Base-by-base conservation (phyloP, 441 rosid genomes). In the Rhodomyrtus psidioides region DNA sequence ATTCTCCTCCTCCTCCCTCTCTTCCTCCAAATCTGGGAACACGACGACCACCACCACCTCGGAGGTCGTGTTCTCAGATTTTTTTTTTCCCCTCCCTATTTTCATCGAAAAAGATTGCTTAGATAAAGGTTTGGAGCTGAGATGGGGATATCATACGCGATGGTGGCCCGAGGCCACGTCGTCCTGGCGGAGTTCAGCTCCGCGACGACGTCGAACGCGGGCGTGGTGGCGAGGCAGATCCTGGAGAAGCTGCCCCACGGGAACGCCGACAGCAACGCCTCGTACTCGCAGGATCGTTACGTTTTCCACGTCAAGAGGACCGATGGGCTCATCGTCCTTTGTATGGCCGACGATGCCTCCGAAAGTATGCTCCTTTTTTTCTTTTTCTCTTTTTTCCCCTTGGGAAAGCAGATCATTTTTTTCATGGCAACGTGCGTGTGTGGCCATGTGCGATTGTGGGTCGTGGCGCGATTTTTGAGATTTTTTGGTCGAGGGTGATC, bases 291-390 rank as follows among this genome's bases (percentile, higher is more conserved):
- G 86, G 98, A 94, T 90, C 97, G 99, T 26, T 95, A 88, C 84
- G 93, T 96, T 83, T 96, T 97, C 89, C 99, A 96, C 83, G 94
- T 96, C 86, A 96, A 95, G 82, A 94, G 99, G 85, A 97, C 98
- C 84, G 98, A 97, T 88, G 98, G 99, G 86, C 97, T 96, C 87
- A 91, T 97, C 88, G 96, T 90, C 82, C 98, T 97, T 88, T 97
- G 98, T 86, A 94, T 97, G 99, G 99, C 98, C 59, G 98, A 97
- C 26, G 99, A 92, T 55, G 90, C 93, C 81, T 93, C 96, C 86
- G 99, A 95, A 90, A 93, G 98, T 97, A 92, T 84, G 93, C 30
- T 53, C 4, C 75, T 54, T 34, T 3, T 57, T 24, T 82, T n/a
- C n/a, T n/a, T 39, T n/a, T 16, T 42, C 44, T 3, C 55, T 13